Conservation (phyloP, 805 yeast species). For the Candida coquimbonensis region DNA sequence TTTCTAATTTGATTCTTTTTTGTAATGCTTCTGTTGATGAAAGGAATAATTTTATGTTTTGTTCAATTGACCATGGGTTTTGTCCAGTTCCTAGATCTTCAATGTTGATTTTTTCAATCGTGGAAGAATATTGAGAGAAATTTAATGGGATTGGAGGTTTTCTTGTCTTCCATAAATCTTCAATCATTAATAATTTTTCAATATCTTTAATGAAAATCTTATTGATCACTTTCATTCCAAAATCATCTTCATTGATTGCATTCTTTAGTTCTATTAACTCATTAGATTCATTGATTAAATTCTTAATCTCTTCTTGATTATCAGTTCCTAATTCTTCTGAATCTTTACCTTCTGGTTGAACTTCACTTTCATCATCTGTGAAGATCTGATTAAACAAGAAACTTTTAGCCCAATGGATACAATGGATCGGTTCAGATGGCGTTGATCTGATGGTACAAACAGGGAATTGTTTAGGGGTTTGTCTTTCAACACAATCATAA, state of each 20-base stretch:
- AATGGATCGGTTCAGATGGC: constrained; percentile 93
- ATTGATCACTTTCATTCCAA: constrained; percentile 38
- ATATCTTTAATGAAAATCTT: constrained; percentile 74
- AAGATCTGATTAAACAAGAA: constrained; percentile 80
- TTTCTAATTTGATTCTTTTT: constrained; percentile 33
- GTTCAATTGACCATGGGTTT: constrained; percentile 51
- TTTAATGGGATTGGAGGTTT: constrained; percentile 59
- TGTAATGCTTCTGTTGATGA: constrained; percentile 44
- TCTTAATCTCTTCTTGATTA: constrained; percentile 56
- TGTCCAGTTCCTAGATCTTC: constrained; percentile 27
- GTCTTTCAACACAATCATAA: constrained; percentile 85
- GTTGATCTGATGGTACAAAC: constrained; percentile 96
- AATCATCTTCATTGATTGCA: constrained; percentile 27
- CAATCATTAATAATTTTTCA: constrained; percentile 60
- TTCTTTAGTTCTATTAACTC: constrained; percentile 48
- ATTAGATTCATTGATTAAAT: constrained; percentile 58
- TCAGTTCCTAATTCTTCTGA: constrained; percentile 49
- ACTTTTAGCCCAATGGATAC: constrained; percentile 96
- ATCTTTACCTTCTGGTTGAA: constrained; percentile 26
- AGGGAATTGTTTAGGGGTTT: constrained; percentile 84
- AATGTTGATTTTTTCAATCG: constrained; percentile 10
- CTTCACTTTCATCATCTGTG: constrained; percentile 37
- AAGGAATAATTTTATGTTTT: constrained; percentile 55
- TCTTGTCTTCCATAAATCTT: constrained; percentile 72
- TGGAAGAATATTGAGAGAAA: constrained; percentile 18